Conservation (phyloP, 164 flowering plant species). For the Pachysandra terminalis region DNA sequence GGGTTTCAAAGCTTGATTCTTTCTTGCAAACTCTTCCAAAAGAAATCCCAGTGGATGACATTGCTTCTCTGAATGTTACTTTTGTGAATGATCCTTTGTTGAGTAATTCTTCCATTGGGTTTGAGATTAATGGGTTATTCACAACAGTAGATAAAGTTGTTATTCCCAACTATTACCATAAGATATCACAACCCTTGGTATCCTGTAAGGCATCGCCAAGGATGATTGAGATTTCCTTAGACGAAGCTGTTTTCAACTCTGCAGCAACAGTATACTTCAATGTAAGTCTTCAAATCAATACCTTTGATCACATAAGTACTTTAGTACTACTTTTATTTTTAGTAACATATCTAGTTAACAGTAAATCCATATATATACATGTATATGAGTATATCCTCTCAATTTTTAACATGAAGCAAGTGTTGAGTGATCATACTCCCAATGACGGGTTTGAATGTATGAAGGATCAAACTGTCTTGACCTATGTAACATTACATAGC, state of each 20-base stretch:
- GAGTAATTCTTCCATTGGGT: constrained; percentile 56
- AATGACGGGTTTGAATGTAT: background rate
- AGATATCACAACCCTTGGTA: constrained; percentile 18
- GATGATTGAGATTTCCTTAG: constrained; percentile 76
- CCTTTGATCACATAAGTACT: background rate
- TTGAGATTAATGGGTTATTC: constrained; percentile 82
- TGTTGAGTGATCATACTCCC: background rate
- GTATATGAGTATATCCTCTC: background rate
- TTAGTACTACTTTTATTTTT: background rate
- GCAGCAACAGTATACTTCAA: constrained; percentile 55
- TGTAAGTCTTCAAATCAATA: constrained; percentile 35
- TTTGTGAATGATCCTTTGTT: constrained; percentile 53
- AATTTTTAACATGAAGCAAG: background rate
- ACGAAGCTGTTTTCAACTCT: constrained; percentile 69
- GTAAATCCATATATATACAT: background rate
- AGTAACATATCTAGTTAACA: background rate
- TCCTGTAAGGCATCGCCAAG: constrained; percentile 38
- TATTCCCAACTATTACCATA: constrained; percentile 11
- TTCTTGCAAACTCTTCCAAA: constrained; percentile 67
- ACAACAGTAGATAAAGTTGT: constrained; percentile 20
- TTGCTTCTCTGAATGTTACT: constrained; percentile 69
- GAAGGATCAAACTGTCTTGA: background rate
- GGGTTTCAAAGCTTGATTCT: constrained; percentile 56
- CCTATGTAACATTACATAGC: background rate
- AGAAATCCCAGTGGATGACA: constrained; percentile 56